Evolutionary conservation across 495 filamentous ascomycete species (phyloP).

Genomic region (Oleoguttula mirabilis): DNA sequence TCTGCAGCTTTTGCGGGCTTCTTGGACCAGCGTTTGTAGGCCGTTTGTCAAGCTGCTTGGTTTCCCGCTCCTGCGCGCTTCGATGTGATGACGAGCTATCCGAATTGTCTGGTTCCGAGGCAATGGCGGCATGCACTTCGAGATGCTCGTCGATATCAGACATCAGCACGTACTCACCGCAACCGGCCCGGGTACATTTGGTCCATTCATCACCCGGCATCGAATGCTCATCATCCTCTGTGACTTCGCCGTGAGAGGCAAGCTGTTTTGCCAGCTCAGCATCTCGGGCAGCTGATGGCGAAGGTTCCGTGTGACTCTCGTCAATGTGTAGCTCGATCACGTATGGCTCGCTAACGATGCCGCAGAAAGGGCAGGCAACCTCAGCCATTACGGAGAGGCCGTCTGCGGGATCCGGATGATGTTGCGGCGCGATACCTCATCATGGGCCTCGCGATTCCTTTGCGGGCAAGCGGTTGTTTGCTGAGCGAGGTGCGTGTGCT

Average conservation of each 20-base stretch:
- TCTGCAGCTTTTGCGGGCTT: background rate
- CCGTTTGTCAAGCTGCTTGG: background rate
- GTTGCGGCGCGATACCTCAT: no score
- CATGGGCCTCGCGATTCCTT: no score
- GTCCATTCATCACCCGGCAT: conserved; percentile 34
- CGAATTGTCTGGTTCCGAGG: background rate
- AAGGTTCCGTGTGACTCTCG: conserved; percentile 39
- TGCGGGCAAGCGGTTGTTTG: no score
- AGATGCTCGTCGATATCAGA: conserved; percentile 57
- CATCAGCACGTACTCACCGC: conserved; percentile 53
- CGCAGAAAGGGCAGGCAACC: conserved; percentile 41
- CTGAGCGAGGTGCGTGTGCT: no score
- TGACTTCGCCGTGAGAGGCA: conserved; percentile 15
- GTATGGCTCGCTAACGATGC: conserved; percentile 31
- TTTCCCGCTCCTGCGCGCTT: no score
- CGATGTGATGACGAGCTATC: background rate
- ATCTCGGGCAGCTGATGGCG: conserved; percentile 40
- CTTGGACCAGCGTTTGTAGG: background rate
- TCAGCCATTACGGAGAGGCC: no score
- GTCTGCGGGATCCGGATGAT: no score
- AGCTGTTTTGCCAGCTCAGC: background rate
- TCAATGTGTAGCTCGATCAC: conserved; percentile 49
- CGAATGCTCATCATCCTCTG: conserved; percentile 26
- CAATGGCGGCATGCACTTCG: conserved; percentile 47
- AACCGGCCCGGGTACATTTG: conserved; percentile 58